A percentile compares a stretch with the other conserved stretches of the same genome.
Evolutionary conservation across 2,329 filamentous ascomycete genomes (phyloP).

Genomic region (Trichoderma cornu-damae): DNA sequence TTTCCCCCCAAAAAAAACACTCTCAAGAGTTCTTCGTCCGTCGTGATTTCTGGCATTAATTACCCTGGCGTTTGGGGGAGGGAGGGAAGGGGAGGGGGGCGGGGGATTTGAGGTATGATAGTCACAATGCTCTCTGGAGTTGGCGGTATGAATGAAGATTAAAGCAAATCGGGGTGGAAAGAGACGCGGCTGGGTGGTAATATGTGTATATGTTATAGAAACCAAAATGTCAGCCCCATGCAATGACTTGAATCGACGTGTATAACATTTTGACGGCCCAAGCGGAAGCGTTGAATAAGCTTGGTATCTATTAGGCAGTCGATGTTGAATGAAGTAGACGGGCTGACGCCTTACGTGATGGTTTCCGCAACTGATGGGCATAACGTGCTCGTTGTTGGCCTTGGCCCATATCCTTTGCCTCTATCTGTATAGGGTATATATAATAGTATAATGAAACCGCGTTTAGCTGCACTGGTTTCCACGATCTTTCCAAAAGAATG

Average conservation of each 20-base stretch:
- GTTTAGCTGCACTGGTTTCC: neutral
- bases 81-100: neutral
- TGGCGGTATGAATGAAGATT: neutral
- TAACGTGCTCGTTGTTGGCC: neutral
- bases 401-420: neutral
- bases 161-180: neutral
- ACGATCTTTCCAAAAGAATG: neutral
- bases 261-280: neutral
- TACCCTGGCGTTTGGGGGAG: conserved; percentile 7
- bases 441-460: neutral
- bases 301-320: too few relatives aligned
- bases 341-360: neutral
- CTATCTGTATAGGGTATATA: conserved; percentile 16
- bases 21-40: neutral
- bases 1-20: neutral
- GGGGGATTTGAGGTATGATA: neutral
- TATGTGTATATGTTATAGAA: conserved; percentile 11
- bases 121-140: conserved; percentile 5
- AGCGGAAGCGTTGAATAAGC: too few relatives aligned
- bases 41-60: conserved; percentile 9
- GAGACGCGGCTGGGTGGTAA: neutral
- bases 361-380: neutral
- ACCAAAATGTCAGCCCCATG: neutral
- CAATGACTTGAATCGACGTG: neutral
- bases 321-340: neutral